A percentile compares a stretch with the other conserved stretches of the same genome.
Conservation (phyloP, 176 grass and related monocot genomes). For the Avena eriantha region DNA sequence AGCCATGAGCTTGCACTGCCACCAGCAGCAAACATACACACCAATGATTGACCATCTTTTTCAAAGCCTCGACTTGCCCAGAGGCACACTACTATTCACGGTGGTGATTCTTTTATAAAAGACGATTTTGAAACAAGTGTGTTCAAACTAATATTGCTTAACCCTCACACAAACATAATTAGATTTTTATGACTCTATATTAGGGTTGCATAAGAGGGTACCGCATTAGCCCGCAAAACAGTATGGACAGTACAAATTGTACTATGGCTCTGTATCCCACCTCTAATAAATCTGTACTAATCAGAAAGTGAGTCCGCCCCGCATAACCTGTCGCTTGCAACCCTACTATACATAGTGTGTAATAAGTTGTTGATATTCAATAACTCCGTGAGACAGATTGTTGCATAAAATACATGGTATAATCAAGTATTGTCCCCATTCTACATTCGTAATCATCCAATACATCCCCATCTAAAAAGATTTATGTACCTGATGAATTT, state of each 20-base stretch:
- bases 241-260: no score
- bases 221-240: no score
- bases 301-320: no score
- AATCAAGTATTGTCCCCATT: not conserved
- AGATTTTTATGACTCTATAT: not conserved
- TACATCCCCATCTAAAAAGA: not conserved
- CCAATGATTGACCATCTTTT: not conserved
- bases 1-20: not conserved
- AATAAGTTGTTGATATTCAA: not conserved
- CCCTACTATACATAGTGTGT: not conserved
- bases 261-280: no score
- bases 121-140: not conserved
- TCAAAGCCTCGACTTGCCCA: not conserved
- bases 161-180: not conserved
- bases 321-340: no score
- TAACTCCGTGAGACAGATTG: not conserved
- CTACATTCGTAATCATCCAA: not conserved
- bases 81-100: not conserved
- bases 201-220: no score
- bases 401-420: not conserved
- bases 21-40: not conserved
- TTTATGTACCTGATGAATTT: not conserved
- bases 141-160: not conserved
- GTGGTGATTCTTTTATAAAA: not conserved
- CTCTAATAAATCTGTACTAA: no score